These are phyloP conservation scores for Blastomyces parvus DNA, from an alignment of 2,329 filamentous ascomycete species.

Conservation along the genomic window DNA sequence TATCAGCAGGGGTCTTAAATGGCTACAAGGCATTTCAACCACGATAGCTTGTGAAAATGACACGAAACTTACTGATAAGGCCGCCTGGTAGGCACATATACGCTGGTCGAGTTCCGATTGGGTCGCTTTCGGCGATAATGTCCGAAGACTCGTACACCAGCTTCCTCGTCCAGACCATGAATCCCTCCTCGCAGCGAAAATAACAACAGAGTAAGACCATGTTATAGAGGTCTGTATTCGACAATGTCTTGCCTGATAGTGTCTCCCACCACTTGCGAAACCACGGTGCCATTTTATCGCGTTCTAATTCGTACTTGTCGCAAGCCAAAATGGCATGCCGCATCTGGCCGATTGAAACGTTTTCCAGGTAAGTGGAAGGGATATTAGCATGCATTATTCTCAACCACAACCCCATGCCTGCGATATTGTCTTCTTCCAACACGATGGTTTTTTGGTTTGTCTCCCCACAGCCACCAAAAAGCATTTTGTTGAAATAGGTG, in stretches of 20 bases:
- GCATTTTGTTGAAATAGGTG: neutral
- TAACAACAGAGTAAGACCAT: slow-evolving; percentile 2
- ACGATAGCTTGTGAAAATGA: neutral
- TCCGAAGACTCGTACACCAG: neutral
- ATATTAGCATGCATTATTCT: neutral
- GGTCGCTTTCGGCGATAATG: neutral
- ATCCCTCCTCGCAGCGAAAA: neutral
- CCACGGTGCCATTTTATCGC: neutral
- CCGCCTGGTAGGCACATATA: neutral
- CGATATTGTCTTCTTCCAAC: slow-evolving; percentile 2
- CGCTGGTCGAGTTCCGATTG: neutral
- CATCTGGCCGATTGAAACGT: neutral
- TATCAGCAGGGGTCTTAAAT: neutral
- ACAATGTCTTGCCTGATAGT: neutral
- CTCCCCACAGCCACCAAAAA: neutral
- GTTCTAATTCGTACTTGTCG: slow-evolving; percentile 6
- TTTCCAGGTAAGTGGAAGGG: neutral
- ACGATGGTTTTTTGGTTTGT: neutral
- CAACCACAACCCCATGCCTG: slow-evolving; percentile 9
- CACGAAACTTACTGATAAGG: slow-evolving; percentile 5
- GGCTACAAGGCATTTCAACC: neutral
- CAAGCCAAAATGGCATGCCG: slow-evolving; percentile 1
- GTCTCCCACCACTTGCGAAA: neutral
- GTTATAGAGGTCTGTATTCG: neutral
- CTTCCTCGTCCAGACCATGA: neutral